Evolutionary conservation across 2,329 filamentous ascomycete species (phyloP).

Genomic region (Exophiala sideris): DNA sequence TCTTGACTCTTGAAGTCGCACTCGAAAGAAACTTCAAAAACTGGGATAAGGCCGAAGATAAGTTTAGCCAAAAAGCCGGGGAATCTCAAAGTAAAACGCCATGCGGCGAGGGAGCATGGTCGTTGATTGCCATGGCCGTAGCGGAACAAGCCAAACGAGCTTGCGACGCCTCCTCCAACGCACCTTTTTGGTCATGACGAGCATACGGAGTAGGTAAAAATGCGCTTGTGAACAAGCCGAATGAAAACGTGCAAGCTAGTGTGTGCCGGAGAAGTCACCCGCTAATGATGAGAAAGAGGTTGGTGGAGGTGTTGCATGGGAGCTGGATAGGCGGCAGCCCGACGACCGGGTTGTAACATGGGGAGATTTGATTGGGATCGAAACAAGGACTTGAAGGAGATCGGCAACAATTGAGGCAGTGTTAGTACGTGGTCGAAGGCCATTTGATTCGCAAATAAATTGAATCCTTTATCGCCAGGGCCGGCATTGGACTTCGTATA

Average conservation of each 20-base stretch:
- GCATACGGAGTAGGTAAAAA: conserved; percentile 8
- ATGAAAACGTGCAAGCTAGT: conserved; percentile 23
- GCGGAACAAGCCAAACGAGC: conserved; percentile 17
- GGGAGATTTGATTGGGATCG: conserved; percentile 18
- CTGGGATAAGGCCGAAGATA: conserved; percentile 1
- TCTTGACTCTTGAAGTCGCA: background rate
- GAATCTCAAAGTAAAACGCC: conserved; percentile 3
- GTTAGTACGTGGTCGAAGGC: conserved; percentile 14
- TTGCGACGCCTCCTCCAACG: conserved; percentile 3
- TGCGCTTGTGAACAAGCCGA: conserved; percentile 19
- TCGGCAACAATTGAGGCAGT: background rate
- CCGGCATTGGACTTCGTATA: background rate
- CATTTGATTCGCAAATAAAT: conserved; percentile 2
- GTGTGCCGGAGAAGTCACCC: conserved; percentile 9
- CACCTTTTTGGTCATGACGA: conserved; percentile 22
- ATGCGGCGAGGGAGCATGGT: conserved; percentile 6
- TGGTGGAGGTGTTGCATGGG: background rate
- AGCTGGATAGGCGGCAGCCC: background rate
- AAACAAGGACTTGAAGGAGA: conserved; percentile 6
- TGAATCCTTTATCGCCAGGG: background rate
- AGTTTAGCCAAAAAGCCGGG: conserved; percentile 10
- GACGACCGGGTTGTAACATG: background rate
- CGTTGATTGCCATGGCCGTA: conserved; percentile 1
- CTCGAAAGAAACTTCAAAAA: background rate
- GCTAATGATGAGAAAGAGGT: conserved; percentile 5